These are phyloP conservation scores for Chlamydomonas asymmetrica DNA, from an alignment of 139 green algal species.

Conservation along the genomic window DNA sequence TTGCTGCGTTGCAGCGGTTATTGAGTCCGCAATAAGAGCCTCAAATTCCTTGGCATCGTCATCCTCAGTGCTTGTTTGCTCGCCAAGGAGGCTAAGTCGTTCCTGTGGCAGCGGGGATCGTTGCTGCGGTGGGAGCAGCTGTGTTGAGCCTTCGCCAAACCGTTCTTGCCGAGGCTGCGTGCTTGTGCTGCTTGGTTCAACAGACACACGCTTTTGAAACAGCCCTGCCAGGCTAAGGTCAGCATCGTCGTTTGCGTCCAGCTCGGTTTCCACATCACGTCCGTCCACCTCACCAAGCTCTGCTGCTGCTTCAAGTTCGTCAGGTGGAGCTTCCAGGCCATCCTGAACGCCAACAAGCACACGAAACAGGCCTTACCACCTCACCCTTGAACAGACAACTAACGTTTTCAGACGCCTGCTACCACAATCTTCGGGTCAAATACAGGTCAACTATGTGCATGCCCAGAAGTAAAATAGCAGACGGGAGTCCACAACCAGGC, in stretches of 20 bases:
- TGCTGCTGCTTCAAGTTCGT: constrained; percentile 48
- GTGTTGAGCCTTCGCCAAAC: background rate
- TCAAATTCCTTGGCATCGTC: no score
- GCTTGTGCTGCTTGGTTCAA: background rate
- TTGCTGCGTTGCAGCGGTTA: no score
- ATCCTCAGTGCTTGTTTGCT: no score
- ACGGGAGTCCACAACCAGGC: background rate
- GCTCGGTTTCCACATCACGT: background rate
- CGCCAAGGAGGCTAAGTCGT: no score
- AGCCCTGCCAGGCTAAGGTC: constrained; percentile 69
- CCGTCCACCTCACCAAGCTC: constrained; percentile 17
- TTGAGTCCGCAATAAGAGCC: no score
- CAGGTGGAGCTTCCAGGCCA: constrained; percentile 71
- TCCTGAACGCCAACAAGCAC: constrained; percentile 48
- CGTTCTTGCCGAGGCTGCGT: background rate
- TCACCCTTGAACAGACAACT: no score
- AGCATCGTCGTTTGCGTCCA: constrained; percentile 30
- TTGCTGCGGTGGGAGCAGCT: no score
- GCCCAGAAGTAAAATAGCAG: background rate
- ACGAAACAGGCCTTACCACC: background rate
- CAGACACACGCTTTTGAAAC: constrained; percentile 42
- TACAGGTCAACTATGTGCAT: no score
- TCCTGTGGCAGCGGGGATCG: no score
- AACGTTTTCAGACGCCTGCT: no score
- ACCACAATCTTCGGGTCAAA: no score